Evolutionary conservation across 2,329 filamentous ascomycete genomes (phyloP), one percentile per base, ranked within the genome.

Genomic region (Sporothrix luriei): DNA sequence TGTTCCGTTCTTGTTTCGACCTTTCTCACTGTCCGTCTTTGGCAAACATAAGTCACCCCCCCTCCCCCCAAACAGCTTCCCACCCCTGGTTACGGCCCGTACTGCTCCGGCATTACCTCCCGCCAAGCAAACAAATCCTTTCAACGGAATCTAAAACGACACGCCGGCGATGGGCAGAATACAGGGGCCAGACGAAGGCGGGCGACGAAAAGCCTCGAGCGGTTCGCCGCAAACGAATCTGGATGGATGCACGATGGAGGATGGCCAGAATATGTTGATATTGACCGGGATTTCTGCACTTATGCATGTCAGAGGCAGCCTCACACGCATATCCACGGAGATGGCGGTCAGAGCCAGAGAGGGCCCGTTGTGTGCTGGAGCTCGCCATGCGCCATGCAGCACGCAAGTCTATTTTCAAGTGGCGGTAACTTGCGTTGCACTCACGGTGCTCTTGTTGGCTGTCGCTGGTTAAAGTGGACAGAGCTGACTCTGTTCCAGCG

Each of bases 51-150:
- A n/a, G 2, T 10, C 14, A 21, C n/a, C 10, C 38, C 9, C 38
- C 21, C n/a, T 4, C 38, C 9, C 38, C 21, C 24, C 33, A 3
- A 24, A 64, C 61, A 21, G 2, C 21, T 26, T 40, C 11, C 16
- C 48, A 24, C 48, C 64, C 29, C 5, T 16, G 49, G 33, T 14
- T 10, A 52, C 64, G 48, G 64, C 64, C 54, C 64, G 33, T 33
- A 48, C 29, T 66, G 48, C 64, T 46, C 64, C 64, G 64, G 64
- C 64, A 66, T 66, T 66, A 29, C n/a, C 51, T n/a, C 66, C 21
- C 66, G 43, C 26, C 38, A 49, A 68, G 66, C 51, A 59, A 29
- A 57, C 38, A n/a, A 59, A 54, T 54, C 40, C 21, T 16, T 43
- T 13, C 1, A 13, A 10, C 55, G 10, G 4, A 29, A 24, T 55